Conservation (phyloP, 305 asterid species). For the Plantago lanceolata region DNA sequence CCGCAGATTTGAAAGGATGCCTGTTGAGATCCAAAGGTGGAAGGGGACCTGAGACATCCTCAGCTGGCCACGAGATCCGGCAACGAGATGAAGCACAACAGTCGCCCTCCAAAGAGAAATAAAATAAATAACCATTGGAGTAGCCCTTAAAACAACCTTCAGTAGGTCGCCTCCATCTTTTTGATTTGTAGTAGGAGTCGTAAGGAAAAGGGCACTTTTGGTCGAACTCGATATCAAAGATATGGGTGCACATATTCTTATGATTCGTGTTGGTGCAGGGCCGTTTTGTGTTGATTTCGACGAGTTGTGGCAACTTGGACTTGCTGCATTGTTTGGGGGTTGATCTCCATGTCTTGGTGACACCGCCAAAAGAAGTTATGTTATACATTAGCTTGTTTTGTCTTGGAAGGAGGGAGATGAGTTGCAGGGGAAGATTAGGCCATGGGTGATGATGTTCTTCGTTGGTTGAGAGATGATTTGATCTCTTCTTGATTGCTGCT, state of each 20-base stretch:
- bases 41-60: background rate
- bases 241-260: background rate
- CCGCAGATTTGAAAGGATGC: slow-evolving; percentile 19
- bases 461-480: too few species aligned
- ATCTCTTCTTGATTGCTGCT: too few species aligned
- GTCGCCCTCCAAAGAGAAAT: background rate
- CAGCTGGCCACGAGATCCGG: background rate
- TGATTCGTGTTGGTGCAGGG: background rate
- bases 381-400: background rate
- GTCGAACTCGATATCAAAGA: background rate
- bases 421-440: slow-evolving; percentile 8
- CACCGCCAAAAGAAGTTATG: slow-evolving; percentile 24
- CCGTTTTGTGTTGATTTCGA: background rate
- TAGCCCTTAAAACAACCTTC: slow-evolving; percentile 4
- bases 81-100: too few species aligned
- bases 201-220: background rate
- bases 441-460: background rate
- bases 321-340: background rate
- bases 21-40: slow-evolving; percentile 18
- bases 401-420: slow-evolving; percentile 2
- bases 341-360: slow-evolving; percentile 9
- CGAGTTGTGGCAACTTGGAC: background rate
- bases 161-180: background rate
- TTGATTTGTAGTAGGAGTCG: too few species aligned
- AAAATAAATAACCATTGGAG: slow-evolving; percentile 17